Conservation (phyloP, 2,329 filamentous ascomycete genomes). For the Juglanconis juglandina region DNA sequence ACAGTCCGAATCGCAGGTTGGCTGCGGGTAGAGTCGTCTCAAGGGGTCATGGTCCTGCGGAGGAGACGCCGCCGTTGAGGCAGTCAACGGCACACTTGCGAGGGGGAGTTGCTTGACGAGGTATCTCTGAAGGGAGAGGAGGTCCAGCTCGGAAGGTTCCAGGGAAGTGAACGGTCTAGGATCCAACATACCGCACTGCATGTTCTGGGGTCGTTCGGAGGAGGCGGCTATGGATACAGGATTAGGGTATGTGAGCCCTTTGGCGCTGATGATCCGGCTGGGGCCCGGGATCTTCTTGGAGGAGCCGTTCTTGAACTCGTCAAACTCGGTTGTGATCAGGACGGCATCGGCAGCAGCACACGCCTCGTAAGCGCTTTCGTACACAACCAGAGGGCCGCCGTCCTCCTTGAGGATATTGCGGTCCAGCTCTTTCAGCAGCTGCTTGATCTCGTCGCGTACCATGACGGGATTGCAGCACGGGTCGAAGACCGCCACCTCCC, state of each 20-base stretch:
- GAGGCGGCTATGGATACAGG: not conserved
- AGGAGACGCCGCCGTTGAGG: not conserved
- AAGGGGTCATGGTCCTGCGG: slow-evolving; percentile 37
- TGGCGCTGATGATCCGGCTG: not conserved
- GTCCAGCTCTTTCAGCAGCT: slow-evolving; percentile 34
- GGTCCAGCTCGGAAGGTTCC: slow-evolving; percentile 40
- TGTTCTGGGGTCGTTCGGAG: not conserved
- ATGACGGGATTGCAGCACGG: slow-evolving; percentile 55
- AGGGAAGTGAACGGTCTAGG: slow-evolving; percentile 42
- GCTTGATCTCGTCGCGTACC: slow-evolving; percentile 48
- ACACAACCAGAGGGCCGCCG: slow-evolving; percentile 43
- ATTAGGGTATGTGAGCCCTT: not conserved
- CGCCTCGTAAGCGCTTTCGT: slow-evolving; percentile 47
- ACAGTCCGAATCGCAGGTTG: slow-evolving; percentile 42
- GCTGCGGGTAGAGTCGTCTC: slow-evolving; percentile 41
- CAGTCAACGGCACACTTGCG: no score
- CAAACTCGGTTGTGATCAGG: slow-evolving; percentile 54
- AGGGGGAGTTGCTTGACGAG: slow-evolving; percentile 32
- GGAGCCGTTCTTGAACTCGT: slow-evolving; percentile 41
- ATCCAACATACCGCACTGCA: slow-evolving; percentile 36
- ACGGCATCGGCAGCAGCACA: slow-evolving; percentile 48
- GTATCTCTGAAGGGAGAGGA: slow-evolving; percentile 46
- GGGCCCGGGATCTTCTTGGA: not conserved
- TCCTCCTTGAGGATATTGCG: slow-evolving; percentile 29
- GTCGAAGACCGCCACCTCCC: slow-evolving; percentile 66